A percentile compares a stretch with the other conserved stretches of the same genome.
Evolutionary conservation across 805 yeast genomes (phyloP).

Genomic region (Lipomyces oligophaga): DNA sequence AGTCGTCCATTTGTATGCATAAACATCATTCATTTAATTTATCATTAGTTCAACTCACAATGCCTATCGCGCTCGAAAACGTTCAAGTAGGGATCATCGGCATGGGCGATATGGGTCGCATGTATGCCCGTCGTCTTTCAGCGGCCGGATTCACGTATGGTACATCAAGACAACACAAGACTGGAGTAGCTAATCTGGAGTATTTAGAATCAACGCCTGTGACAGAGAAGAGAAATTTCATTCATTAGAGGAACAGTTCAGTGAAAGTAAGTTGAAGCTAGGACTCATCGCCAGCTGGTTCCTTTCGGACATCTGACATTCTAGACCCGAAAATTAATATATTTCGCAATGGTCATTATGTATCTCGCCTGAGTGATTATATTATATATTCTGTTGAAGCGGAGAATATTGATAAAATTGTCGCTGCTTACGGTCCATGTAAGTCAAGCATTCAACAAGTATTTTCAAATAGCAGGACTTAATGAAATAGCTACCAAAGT

Average conservation of each 20-base stretch:
- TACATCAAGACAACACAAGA: background rate
- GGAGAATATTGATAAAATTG: slow-evolving; percentile 70
- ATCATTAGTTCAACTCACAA: too few species aligned
- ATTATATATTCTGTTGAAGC: slow-evolving; percentile 92
- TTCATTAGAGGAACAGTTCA: slow-evolving; percentile 42
- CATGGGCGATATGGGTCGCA: slow-evolving; percentile 91
- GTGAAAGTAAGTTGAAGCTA: slow-evolving; percentile 37
- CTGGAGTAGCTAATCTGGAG: background rate
- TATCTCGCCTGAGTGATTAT: slow-evolving; percentile 76
- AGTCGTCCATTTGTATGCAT: too few species aligned
- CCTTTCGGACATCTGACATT: background rate
- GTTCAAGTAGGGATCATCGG: slow-evolving; percentile 88
- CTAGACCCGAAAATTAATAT: slow-evolving; percentile 43
- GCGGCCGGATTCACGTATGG: slow-evolving; percentile 71
- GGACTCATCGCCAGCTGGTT: slow-evolving; percentile 1
- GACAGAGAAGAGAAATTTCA: slow-evolving; percentile 68
- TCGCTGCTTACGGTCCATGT: slow-evolving; percentile 71
- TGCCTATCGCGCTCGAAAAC: too few species aligned
- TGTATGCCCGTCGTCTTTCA: slow-evolving; percentile 76
- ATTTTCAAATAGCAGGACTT: background rate
- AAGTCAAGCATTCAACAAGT: slow-evolving; percentile 3
- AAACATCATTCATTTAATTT: too few species aligned
- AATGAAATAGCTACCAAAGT: slow-evolving; percentile 54
- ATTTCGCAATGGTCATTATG: slow-evolving; percentile 74
- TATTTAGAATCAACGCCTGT: slow-evolving; percentile 66